Percentiles rank a stretch among this genome's conserved stretches.
phyloP scores from a whole-genome alignment of 140 eudicot genomes.

The Bidens hawaiensis region DNA sequence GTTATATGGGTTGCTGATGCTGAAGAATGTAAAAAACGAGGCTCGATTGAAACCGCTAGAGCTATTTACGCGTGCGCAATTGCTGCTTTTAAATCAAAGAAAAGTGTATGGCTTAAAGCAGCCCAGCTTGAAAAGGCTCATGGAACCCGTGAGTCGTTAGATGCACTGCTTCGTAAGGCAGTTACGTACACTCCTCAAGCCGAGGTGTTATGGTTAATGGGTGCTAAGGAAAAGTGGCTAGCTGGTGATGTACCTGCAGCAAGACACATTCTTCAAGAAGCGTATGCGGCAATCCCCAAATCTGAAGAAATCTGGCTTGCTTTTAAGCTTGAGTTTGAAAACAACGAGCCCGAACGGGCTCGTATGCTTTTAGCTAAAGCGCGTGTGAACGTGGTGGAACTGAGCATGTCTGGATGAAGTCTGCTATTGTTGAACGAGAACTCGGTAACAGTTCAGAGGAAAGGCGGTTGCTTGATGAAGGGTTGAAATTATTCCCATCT shows the following conservation, averaged over 20 bases:
- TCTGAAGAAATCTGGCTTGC: constrained; percentile 99
- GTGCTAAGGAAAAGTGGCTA: constrained; percentile 98
- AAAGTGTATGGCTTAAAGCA: constrained; percentile 91
- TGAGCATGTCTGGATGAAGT: constrained; percentile 97
- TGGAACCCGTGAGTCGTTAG: constrained; percentile 86
- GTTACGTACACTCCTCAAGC: constrained; percentile 88
- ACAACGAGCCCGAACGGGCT: constrained; percentile 84
- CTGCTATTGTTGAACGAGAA: constrained; percentile 89
- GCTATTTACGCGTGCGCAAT: constrained; percentile 80
- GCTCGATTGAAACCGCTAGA: constrained; percentile 88
- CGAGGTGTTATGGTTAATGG: constrained; percentile 92
- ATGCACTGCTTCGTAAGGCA: constrained; percentile 74
- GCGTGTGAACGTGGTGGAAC: constrained; percentile 79
- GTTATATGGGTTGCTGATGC: constrained; percentile 98
- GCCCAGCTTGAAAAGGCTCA: constrained; percentile 96
- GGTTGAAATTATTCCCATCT: constrained; percentile 56
- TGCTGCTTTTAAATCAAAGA: constrained; percentile 71
- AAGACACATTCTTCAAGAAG: constrained; percentile 78
- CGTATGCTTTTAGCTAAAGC: constrained; percentile 92
- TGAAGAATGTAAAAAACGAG: constrained; percentile 89
- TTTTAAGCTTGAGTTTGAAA: constrained; percentile 91
- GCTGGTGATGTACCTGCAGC: constrained; percentile 97
- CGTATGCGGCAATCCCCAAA: constrained; percentile 81
- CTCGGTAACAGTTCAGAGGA: constrained; percentile 67
- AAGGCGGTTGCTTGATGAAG: constrained; percentile 75